Base-by-base conservation (phyloP, 768 basidiomycete species). In the Hortiboletus campestris region DNA sequence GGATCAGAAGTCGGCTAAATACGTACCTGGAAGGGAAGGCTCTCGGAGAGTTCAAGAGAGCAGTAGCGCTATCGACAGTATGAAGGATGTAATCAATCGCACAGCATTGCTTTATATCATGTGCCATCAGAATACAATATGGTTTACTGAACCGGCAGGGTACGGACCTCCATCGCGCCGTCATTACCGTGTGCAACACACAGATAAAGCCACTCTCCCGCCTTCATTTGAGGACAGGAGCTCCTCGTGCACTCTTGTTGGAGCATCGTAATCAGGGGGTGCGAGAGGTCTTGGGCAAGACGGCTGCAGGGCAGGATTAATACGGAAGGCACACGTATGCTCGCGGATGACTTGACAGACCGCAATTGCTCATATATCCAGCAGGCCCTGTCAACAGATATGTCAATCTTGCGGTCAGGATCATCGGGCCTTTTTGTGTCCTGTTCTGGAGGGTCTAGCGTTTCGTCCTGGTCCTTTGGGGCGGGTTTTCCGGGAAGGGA, bases 191-290 rank as follows among this genome's bases (percentile, higher is more conserved):
- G 94, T 0, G 94, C 95, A 38, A 95, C 94, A 62, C 96, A 98
- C 7, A 98, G 75, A 72, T 97, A 98, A 29, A 92, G 79, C 96
- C 96, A 98, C 76, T 98, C 93, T 52, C 91, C 92, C n/a, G 95
- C 94, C 72, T 95, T 95, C 96, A 99, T 99, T 74, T 96, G 88
- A 1, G 94, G 92, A 77, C 96, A 99, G 11, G 88, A 83, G 35
- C 80, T 74, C 38, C 91, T 84, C 13, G 87, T 91, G 68, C 95
- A 98, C 69, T 92, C 91, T 62, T 88, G 85, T 67, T 94, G 92
- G 39, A 94, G 75, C 67, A 84, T 85, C 2, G 88, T 90, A 44
- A 95, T 89, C 40, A 94, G 78, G 6, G 92, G 91, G 63, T 92
- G 86, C 0, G 89, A 85, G 32, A 95, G 78, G 69, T 95, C 93